Evolutionary conservation across 2,329 filamentous ascomycete genomes (phyloP).

Genomic region (Paecilomyces sp.): DNA sequence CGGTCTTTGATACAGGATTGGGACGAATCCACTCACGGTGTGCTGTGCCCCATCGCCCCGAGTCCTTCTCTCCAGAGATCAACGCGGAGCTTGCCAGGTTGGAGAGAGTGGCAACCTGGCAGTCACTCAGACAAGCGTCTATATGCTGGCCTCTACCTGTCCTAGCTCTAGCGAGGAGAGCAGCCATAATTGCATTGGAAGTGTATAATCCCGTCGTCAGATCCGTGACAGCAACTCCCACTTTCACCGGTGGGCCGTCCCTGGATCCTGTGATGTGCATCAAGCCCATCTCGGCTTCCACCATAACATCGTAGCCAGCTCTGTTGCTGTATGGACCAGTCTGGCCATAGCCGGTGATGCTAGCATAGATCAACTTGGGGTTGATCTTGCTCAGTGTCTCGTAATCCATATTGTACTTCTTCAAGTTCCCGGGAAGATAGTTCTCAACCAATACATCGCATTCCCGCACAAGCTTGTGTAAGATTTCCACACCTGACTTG

Average conservation of each 20-base stretch:
- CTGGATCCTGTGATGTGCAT: constrained; percentile 96
- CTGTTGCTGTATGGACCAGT: constrained; percentile 81
- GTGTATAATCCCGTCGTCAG: constrained; percentile 93
- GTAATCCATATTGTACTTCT: constrained; percentile 89
- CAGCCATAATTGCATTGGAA: constrained; percentile 91
- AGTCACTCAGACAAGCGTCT: constrained; percentile 85
- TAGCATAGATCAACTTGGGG: constrained; percentile 82
- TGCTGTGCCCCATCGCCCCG: constrained; percentile 89
- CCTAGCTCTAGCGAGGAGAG: constrained; percentile 65
- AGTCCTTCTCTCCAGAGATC: constrained; percentile 79
- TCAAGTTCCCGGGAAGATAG: constrained; percentile 81
- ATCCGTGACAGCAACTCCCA: constrained; percentile 94
- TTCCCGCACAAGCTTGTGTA: constrained; percentile 75
- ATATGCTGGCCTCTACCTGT: constrained; percentile 85
- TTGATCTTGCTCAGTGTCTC: constrained; percentile 74
- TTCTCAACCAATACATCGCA: constrained; percentile 96
- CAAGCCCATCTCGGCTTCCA: constrained; percentile 93
- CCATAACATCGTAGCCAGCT: constrained; percentile 98
- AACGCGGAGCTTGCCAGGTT: constrained; percentile 92
- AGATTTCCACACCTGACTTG: constrained; percentile 71
- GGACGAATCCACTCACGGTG: constrained; percentile 57
- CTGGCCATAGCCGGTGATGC: constrained; percentile 95
- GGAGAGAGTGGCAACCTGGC: constrained; percentile 87
- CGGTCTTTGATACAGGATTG: not conserved
- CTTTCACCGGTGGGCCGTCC: constrained; percentile 88